phyloP scores from a whole-genome alignment of 148 eudicot species.

The Rhododendron williamsianum region DNA sequence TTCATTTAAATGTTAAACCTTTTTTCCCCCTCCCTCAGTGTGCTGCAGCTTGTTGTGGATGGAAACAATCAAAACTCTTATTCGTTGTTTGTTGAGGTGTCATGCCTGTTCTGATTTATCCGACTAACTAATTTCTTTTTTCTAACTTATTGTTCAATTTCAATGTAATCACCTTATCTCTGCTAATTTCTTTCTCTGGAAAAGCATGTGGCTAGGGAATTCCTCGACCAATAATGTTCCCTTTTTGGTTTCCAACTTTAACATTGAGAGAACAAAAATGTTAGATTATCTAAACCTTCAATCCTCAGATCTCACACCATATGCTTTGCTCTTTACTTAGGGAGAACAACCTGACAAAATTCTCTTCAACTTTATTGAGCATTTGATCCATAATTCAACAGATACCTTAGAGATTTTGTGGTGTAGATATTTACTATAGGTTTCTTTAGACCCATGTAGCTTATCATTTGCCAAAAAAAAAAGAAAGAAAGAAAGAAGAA shows the following conservation, averaged over 20 bases:
- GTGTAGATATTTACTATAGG: neutral
- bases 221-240: neutral
- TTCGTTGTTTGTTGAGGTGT: neutral
- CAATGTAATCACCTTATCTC: neutral
- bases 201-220: neutral
- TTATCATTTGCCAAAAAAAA: neutral
- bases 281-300: neutral
- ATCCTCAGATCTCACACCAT: neutral
- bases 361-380: neutral
- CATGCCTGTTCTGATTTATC: neutral
- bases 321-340: neutral
- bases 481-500: too few species aligned
- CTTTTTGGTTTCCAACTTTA: neutral
- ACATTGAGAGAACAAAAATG: neutral
- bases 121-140: neutral
- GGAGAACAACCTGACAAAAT: neutral
- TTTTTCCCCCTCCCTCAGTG: neutral
- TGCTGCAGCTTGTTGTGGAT: neutral
- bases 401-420: neutral
- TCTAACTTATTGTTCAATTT: neutral
- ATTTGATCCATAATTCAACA: neutral
- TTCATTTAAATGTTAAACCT: neutral
- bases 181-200: neutral
- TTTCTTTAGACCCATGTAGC: neutral
- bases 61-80: neutral